Base-by-base conservation (phyloP, 2,329 filamentous ascomycete genomes). In the Epichloe coenophiala region DNA sequence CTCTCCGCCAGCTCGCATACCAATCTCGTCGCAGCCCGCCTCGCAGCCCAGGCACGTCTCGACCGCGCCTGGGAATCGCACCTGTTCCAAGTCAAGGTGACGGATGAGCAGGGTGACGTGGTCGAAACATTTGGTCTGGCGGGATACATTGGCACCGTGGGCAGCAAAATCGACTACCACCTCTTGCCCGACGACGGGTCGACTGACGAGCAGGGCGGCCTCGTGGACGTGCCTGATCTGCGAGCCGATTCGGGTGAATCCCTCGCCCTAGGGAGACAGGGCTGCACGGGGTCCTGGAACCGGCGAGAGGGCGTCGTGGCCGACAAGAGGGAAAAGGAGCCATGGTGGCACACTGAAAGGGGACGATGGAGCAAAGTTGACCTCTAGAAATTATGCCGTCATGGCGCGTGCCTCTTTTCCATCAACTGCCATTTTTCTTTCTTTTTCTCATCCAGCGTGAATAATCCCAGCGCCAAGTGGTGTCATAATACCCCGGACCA, bases 1-100 rank as follows among this genome's bases (percentile, higher is more conserved):
- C 11, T 56, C 47, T 48, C 56, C 49, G 45, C 53, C 51, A 50
- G 58, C 11, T 61, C 67, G 13, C 68, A 67, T 49, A 75, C 69
- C 52, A 69, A 76, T 56, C 71, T 78, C 15, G 63, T 68, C 49
- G 59, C 67, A 19, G 72, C 82, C 1, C 78, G 84, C 0, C 68
- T 81, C 6, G 76, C 78, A 15, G 85, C 85, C 0, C 84, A 89
- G 61, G 66, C 73, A 0, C 74, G 84, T 1, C 73, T 87, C 21
- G 77, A 85, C 38, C 71, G 73, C 19, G 80, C 81, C 0, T 70
- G 73, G 21, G 66, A 68, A 23, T 59, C 66, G 1, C 78, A 80
- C 1, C 70, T 73, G 15, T 82, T 82, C 60, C 71, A 71, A 7
- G 71, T 88, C 37, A 74, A 78, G 11, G 73, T 88, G 2, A 61